Percentiles rank a stretch among this genome's conserved stretches.
Conservation (phyloP, 1,284 basidiomycete species). For the Sanghuangporus baumii region DNA sequence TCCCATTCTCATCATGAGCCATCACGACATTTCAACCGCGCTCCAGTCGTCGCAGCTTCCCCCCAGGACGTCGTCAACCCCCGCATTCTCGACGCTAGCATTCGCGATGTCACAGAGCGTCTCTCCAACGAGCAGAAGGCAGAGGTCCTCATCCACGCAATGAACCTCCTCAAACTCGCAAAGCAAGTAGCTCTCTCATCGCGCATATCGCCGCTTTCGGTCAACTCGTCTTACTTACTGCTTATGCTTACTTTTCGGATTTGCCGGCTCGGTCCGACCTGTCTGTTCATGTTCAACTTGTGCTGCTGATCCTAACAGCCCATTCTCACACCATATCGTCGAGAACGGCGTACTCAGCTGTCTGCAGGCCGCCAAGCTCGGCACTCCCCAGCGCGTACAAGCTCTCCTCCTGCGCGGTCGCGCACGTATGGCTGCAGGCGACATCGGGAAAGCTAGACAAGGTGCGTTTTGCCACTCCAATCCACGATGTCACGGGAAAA, state of each 20-base stretch:
- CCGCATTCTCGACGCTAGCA: constrained; percentile 64
- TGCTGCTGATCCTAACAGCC: too few relatives aligned
- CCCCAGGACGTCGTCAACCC: constrained; percentile 61
- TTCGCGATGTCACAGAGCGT: constrained; percentile 53
- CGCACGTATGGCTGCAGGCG: constrained; percentile 52
- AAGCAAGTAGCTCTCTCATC: constrained; percentile 32
- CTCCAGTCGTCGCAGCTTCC: neutral
- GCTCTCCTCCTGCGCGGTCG: constrained; percentile 60
- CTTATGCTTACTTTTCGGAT: constrained; percentile 17
- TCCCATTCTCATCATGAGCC: constrained; percentile 18
- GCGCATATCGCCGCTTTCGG: constrained; percentile 9
- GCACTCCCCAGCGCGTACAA: constrained; percentile 47
- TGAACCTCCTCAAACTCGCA: constrained; percentile 44
- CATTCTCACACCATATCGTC: constrained; percentile 54
- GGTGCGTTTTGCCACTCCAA: constrained; percentile 43
- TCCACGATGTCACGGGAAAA: too few relatives aligned
- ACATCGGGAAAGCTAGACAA: constrained; percentile 57
- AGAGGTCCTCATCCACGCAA: constrained; percentile 57
- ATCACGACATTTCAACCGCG: constrained; percentile 12
- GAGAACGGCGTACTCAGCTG: constrained; percentile 72
- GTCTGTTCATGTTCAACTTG: too few relatives aligned
- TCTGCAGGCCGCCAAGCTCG: constrained; percentile 49
- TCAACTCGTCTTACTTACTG: constrained; percentile 7
- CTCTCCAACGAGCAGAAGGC: constrained; percentile 60
- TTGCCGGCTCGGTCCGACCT: neutral